phyloP scores from a whole-genome alignment of 106 monocot species.

The Dendrobium officinale region DNA sequence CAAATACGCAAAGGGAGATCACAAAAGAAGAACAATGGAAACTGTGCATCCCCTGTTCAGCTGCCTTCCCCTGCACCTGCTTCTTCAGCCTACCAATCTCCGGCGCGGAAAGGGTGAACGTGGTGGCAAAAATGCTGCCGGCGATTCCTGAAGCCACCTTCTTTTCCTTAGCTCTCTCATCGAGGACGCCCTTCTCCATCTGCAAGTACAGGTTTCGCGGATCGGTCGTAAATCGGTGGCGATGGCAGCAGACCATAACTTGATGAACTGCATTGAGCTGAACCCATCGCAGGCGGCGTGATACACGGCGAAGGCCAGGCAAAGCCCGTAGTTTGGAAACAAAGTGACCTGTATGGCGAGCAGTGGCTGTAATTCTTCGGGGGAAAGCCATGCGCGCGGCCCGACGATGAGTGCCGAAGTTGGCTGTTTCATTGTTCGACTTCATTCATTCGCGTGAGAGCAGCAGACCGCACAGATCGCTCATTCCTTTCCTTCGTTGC shows the following conservation, averaged over 20 bases:
- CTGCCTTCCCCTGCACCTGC: neutral
- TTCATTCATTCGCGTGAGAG: too few relatives aligned
- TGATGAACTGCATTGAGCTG: slow-evolving; percentile 5
- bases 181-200: neutral
- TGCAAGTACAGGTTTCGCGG: neutral
- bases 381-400: too few relatives aligned
- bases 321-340: neutral
- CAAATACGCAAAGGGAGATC: neutral
- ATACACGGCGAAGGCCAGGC: neutral
- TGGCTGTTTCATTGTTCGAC: too few relatives aligned
- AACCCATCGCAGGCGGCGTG: slow-evolving; percentile 10
- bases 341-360: neutral
- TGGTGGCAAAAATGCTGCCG: neutral
- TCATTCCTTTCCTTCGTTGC: too few relatives aligned
- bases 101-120: slow-evolving; percentile 8
- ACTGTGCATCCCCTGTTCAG: neutral
- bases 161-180: too few relatives aligned
- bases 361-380: too few relatives aligned
- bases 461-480: too few relatives aligned
- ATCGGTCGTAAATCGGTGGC: neutral
- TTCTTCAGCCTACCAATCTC: slow-evolving; percentile 10
- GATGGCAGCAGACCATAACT: neutral
- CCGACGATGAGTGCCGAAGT: too few relatives aligned
- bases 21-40: slow-evolving; percentile 29
- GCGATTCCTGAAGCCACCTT: neutral